Base-by-base conservation (phyloP, 352 stramenopile genomes). In the Vaucheria bursata region DNA sequence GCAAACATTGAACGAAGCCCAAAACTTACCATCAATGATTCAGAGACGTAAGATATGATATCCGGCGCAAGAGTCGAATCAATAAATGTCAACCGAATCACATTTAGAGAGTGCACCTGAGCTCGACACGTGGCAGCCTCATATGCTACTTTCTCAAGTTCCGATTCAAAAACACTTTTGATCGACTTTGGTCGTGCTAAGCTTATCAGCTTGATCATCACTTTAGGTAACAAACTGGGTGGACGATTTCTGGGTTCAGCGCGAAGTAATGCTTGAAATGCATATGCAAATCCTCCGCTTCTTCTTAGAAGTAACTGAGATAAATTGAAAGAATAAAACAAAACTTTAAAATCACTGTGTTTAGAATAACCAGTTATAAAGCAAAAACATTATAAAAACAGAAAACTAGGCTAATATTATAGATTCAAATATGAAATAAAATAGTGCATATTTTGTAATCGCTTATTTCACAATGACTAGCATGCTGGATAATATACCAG, bases 81-180 rank as follows among this genome's bases (percentile, higher is more conserved):
- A 77, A 93, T 87, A 36, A 89, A 92, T 70, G 94, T 88, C n/a
- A 94, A 84, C 80, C 93, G 93, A 59, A 95, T 85, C 65, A 95
- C 93, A 75, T 95, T 95, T 18, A 94, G 84, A 12, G 89, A 88
- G 50, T 94, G 90, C 31, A 95, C 89, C 31, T 87, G 88, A 36
- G 87, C 88, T 35, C 89, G 88, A n/a, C n/a, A n/a, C 89, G 88
- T 91, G 18, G 88, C 81, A 3, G 18, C 69, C 34, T 70, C 36
- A 45, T n/a, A 0, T 83, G 80, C 37, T 34, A 35, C 7, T 18
- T 67, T 45, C 6, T 83, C 74, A 50, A 18, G 4, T 29, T 31
- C n/a, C 25, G n/a, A 8, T 33, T 34, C 25, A 8, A 32, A 12
- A 64, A 18, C 52, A 5, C n/a, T 38, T 25, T 35, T 8, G 32